Evolutionary conservation across 371 early-diverging fungal genomes (phyloP).

Genomic region (Apophysomyces elegans): DNA sequence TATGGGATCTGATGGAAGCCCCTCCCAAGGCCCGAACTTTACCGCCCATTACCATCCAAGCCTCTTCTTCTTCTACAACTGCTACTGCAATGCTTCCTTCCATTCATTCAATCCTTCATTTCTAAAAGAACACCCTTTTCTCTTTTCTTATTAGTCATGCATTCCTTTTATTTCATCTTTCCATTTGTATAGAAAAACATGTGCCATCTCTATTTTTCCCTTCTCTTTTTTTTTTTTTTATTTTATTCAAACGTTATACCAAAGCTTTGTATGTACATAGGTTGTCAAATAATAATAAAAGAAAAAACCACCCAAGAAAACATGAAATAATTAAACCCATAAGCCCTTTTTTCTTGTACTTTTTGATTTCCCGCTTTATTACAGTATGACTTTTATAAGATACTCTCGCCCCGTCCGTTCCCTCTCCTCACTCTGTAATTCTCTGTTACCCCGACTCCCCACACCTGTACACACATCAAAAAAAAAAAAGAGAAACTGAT

Average conservation of each 20-base stretch:
- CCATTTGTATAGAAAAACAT: background rate
- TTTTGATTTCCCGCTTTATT: background rate
- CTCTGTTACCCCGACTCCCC: background rate
- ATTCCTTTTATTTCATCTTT: background rate
- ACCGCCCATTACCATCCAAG: constrained; percentile 39
- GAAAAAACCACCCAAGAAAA: background rate
- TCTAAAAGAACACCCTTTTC: constrained; percentile 16
- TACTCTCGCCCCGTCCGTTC: no score
- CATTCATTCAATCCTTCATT: constrained; percentile 38
- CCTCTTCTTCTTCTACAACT: background rate
- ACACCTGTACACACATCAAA: background rate
- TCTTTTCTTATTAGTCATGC: background rate
- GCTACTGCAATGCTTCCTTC: constrained; percentile 23
- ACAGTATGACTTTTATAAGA: no score
- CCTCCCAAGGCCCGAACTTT: constrained; percentile 56
- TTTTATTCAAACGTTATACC: background rate
- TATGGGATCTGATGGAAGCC: constrained; percentile 44
- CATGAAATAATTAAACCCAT: background rate
- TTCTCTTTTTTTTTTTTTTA: constrained; percentile 5
- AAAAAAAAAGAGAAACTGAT: background rate
- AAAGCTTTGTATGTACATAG: background rate
- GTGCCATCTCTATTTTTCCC: background rate
- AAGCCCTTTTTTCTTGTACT: no score
- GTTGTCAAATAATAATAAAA: background rate
- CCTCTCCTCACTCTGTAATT: no score